Base-by-base conservation (phyloP, 352 stramenopile species). In the Pythium vanterpoolii region DNA sequence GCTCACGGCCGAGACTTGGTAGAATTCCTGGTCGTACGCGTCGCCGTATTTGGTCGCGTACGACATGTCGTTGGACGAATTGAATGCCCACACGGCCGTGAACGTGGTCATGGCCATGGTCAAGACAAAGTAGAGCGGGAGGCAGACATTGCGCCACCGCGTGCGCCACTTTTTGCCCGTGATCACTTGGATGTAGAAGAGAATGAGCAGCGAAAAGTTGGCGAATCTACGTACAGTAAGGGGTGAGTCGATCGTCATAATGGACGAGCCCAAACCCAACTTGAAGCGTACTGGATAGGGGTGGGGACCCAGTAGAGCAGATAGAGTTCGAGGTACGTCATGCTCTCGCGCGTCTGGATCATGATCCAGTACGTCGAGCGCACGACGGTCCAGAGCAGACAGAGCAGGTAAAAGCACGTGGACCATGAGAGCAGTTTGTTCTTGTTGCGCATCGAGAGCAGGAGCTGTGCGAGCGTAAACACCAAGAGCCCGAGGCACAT, bases 121-220 rank as follows among this genome's bases (percentile, higher is more conserved):
- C 49, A 94, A 64, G 48, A 92, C 54, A 14, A 94, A 56, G 64
- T 94, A 94, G 47, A 94, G 78, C 56, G 85, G 85, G 27, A 94
- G 65, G 67, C 83, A 92, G n/a, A 94, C 79, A 28, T 73, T 85
- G 53, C 85, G 82, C 82, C 82, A 94, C 43, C 69, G 76, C 43
- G 73, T 70, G 46, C 76, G 72, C 85, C 85, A 94, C 51, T 81
- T 73, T 46, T 79, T 76, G 23, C 83, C 85, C 31, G 85, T 91
- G 61, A 94, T 73, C 31, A 94, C 85, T 69, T 94, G 85, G 40
- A 94, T 91, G 74, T 94, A 94, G 61, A 94, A 94, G 30, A 94
- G 81, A 39, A 94, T 78, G 30, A 94, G 77, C 43, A 94, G 74
- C 63, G 85, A 91, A 56, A 94, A 94, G 66, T 92, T 94, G 77